Evolutionary conservation across 441 rosid genomes (phyloP).

Genomic region (Biscutella auriculata): DNA sequence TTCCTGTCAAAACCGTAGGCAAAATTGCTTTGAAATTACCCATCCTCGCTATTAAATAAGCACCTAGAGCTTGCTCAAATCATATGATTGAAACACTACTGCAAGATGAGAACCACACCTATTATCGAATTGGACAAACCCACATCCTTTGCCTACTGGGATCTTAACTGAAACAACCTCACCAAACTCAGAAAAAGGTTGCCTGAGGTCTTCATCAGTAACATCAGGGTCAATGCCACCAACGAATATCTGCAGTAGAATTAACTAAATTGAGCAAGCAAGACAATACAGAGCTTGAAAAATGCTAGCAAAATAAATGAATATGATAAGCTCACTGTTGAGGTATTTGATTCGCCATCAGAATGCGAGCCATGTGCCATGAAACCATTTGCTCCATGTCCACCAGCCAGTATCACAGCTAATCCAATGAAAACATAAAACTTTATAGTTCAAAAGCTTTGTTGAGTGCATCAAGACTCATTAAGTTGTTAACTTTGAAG

Average conservation of each 20-base stretch:
- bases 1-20: constrained; percentile 36
- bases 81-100: not conserved
- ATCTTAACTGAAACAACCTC: constrained; percentile 88
- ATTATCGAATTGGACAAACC: constrained; percentile 69
- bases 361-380: constrained; percentile 51
- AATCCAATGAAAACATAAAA: constrained; percentile 16
- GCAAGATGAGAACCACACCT: constrained; percentile 32
- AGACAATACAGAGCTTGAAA: constrained; percentile 1
- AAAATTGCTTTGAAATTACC: not conserved
- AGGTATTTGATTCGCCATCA: constrained; percentile 60
- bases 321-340: constrained; percentile 61
- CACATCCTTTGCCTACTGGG: constrained; percentile 86
- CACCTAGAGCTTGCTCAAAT: not conserved
- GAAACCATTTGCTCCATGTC: constrained; percentile 58
- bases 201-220: constrained; percentile 74
- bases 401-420: constrained; percentile 82
- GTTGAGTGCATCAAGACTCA: not conserved
- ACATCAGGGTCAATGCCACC: constrained; percentile 84
- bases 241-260: constrained; percentile 59
- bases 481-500: not conserved
- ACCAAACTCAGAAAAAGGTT: constrained; percentile 74
- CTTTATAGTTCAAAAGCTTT: constrained; percentile 2
- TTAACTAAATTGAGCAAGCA: constrained; percentile 2
- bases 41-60: not conserved
- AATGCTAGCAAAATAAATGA: not conserved